phyloP scores from a whole-genome alignment of 495 filamentous ascomycete genomes.

The Elasticomyces elasticus region DNA sequence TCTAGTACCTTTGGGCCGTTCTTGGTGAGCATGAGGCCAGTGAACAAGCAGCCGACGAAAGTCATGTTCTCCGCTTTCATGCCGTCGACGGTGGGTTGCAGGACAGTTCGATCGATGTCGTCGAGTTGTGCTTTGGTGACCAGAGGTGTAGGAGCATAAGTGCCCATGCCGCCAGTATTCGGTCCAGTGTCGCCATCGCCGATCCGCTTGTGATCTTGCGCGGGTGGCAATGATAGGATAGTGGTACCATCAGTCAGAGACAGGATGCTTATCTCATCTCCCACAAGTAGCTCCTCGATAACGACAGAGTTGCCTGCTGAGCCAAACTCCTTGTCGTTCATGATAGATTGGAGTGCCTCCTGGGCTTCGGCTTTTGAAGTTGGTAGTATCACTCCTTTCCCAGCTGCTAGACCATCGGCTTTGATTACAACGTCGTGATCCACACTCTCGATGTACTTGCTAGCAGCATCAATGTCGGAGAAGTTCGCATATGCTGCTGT shows the following conservation, averaged over 20 bases:
- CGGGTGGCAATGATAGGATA: conserved; percentile 74
- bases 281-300: conserved; percentile 87
- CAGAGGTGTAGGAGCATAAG: conserved; percentile 76
- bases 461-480: conserved; percentile 65
- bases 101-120: conserved; percentile 68
- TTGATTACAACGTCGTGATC: conserved; percentile 79
- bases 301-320: conserved; percentile 84
- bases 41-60: conserved; percentile 84
- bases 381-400: conserved; percentile 88
- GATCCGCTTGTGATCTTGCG: conserved; percentile 93
- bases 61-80: conserved; percentile 72
- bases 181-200: conserved; percentile 84
- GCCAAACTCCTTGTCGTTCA: conserved; percentile 81
- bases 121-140: conserved; percentile 63
- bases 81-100: conserved; percentile 82
- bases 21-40: conserved; percentile 89
- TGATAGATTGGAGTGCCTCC: conserved; percentile 73
- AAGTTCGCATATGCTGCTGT: conserved; percentile 88
- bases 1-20: conserved; percentile 81
- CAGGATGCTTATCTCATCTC: conserved; percentile 85
- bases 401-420: conserved; percentile 74
- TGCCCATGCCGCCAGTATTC: conserved; percentile 97
- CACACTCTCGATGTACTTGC: conserved; percentile 63
- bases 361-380: conserved; percentile 70
- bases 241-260: conserved; percentile 86